Evolutionary conservation across 176 grass and related monocot species (phyloP), one percentile per base, ranked within the genome.

Genomic region (Carex myosuroides): DNA sequence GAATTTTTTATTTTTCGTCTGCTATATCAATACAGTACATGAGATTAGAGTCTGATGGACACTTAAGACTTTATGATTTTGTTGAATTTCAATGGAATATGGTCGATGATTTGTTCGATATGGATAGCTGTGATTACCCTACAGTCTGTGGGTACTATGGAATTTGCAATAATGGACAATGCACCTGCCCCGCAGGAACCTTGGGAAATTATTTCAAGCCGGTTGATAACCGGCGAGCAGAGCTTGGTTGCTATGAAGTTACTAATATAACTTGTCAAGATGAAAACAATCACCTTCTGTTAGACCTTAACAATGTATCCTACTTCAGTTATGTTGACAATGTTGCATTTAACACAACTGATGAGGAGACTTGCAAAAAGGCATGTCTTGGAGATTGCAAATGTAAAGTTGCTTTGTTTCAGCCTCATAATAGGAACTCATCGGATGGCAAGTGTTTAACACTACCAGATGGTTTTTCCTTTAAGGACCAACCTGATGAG

Each of bases 351-450:
- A 0, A 3, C 8, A 1, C 32, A 1, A 33, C 16, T 54, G 82
- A 69, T 10, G 77, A 89, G 48, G 87, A 87, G 64, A 89, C 18
- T 3, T 94, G 91, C 71, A 91, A 80, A 87, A 9, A 60, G 3
- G 61, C 37, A 0, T 94, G 89, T 79, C 85, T 89, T 70, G 3
- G 10, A 6, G 80, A 85, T 52, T 94, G 87, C 87, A 86, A 82
- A 10, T 94, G 91, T 77, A 94, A 91, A 63, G 91, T 78, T 48
- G 89, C 89, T 17, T 4, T 17, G 89, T 30, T 93, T 90, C 1
- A 48, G 44, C 0, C 44, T 48, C 8, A 1, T 2, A 52, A 63
- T n/a, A 24, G 53, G 4, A 83, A 72, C 65, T 11, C 85, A 82
- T 87, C 75, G 29, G 5, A 46, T 4, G 75, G 85, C 18, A 42